Percentiles rank a stretch among this genome's conserved stretches.
phyloP scores from a whole-genome alignment of 2,329 filamentous ascomycete genomes.

The Phialophora macrospora region DNA sequence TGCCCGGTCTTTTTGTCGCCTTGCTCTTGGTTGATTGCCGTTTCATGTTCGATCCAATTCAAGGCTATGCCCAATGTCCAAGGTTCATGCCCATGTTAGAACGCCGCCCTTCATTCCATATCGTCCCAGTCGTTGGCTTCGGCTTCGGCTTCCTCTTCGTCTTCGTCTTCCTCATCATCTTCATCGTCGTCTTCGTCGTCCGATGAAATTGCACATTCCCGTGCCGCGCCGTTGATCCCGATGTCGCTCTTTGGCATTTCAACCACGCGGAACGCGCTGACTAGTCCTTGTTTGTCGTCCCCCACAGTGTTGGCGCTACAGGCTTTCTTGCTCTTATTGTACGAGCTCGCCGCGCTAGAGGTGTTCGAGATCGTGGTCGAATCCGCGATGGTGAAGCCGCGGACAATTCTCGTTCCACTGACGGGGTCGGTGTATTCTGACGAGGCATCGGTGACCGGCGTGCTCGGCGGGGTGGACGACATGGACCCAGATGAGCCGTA shows the following conservation, averaged over 20 bases:
- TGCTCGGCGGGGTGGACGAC: background rate
- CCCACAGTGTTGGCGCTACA: conserved; percentile 6
- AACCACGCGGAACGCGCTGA: conserved; percentile 22
- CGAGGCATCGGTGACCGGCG: background rate
- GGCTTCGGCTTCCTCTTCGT: conserved; percentile 31
- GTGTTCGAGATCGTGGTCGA: conserved; percentile 29
- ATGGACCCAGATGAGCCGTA: background rate
- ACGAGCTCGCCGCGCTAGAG: conserved; percentile 35
- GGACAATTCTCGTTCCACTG: conserved; percentile 36
- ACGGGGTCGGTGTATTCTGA: conserved; percentile 30
- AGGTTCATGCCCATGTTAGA: background rate
- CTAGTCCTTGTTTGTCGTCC: background rate
- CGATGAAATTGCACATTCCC: conserved; percentile 33
- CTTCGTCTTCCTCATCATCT: background rate
- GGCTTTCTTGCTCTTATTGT: conserved; percentile 19
- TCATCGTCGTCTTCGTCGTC: conserved; percentile 32
- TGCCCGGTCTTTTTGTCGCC: background rate
- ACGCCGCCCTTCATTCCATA: background rate
- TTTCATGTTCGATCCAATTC: background rate
- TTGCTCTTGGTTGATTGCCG: background rate
- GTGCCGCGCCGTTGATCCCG: conserved; percentile 19
- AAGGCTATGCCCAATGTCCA: background rate
- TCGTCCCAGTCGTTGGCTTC: background rate
- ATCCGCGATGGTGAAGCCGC: conserved; percentile 32
- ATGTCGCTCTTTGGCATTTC: conserved; percentile 26